These are phyloP conservation scores for Russula emetica DNA, from an alignment of 768 basidiomycete genomes.

Conservation along the genomic window DNA sequence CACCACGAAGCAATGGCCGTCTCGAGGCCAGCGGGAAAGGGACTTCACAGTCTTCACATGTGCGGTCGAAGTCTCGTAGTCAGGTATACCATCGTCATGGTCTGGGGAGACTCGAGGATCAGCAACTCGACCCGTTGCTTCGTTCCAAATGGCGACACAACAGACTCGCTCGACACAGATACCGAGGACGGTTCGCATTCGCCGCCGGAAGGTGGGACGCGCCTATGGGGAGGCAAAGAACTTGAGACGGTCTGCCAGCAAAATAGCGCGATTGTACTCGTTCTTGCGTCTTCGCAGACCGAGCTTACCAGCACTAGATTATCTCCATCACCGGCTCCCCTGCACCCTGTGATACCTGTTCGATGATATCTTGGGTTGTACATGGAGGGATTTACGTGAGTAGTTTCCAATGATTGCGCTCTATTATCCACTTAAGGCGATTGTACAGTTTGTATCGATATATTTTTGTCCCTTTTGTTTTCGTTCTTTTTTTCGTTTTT, in stretches of 20 bases:
- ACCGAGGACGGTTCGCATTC: conserved; percentile 35
- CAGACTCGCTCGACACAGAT: conserved; percentile 28
- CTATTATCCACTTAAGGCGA: neutral
- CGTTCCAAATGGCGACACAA: conserved; percentile 17
- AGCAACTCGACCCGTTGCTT: conserved; percentile 37
- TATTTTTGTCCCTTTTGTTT: neutral
- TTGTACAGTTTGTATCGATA: conserved; percentile 9
- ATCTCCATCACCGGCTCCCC: conserved; percentile 11
- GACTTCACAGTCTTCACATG: conserved; percentile 35
- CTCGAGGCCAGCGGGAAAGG: conserved; percentile 18
- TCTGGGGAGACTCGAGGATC: conserved; percentile 60
- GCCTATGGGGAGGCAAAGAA: conserved; percentile 76
- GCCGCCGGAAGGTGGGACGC: conserved; percentile 41
- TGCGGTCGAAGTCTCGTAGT: conserved; percentile 67
- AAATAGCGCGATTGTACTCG: conserved; percentile 78
- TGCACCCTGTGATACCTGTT: conserved; percentile 17
- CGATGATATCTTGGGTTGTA: conserved; percentile 5
- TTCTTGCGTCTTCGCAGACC: conserved; percentile 62
- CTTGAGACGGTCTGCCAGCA: conserved; percentile 81
- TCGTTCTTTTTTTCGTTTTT: conserved; percentile 1
- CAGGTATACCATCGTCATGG: conserved; percentile 61
- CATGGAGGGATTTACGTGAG: conserved; percentile 18
- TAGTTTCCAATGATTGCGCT: neutral
- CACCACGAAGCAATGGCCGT: conserved; percentile 29
- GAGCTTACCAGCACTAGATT: conserved; percentile 38